A percentile compares a stretch with the other conserved stretches of the same genome.
phyloP scores from a whole-genome alignment of 257 asterid species.

The Coffea canephora region DNA sequence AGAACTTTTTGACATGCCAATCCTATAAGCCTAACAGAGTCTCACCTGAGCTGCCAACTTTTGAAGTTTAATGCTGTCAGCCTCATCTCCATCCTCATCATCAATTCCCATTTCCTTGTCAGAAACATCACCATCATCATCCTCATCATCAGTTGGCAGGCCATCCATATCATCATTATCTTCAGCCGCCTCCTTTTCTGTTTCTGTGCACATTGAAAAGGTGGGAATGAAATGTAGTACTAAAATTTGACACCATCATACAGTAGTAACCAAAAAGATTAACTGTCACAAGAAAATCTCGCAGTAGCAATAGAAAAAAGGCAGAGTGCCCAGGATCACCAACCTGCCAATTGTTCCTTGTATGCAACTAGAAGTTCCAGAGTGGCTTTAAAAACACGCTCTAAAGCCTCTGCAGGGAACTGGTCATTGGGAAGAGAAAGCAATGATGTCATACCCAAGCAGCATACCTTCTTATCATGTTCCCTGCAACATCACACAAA shows the following conservation, averaged over 20 bases:
- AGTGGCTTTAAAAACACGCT: slow-evolving; percentile 84
- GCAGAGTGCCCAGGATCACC: background rate
- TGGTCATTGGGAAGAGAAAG: slow-evolving; percentile 86
- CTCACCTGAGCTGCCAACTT: slow-evolving; percentile 91
- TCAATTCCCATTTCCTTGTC: slow-evolving; percentile 97
- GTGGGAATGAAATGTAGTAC: background rate
- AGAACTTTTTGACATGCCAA: background rate
- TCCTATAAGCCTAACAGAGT: background rate
- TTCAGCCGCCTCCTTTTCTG: slow-evolving; percentile 75
- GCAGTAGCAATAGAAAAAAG: background rate
- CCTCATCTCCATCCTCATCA: slow-evolving; percentile 87
- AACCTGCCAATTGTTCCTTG: slow-evolving; percentile 96
- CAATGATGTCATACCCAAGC: slow-evolving; percentile 94
- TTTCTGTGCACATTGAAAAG: slow-evolving; percentile 42
- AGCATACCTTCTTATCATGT: slow-evolving; percentile 93
- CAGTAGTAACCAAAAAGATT: background rate
- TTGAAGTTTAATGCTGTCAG: slow-evolving; percentile 65
- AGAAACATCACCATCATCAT: slow-evolving; percentile 62
- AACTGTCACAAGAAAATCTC: background rate
- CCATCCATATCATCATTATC: slow-evolving; percentile 79
- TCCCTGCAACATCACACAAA: slow-evolving; percentile 56
- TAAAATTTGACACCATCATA: background rate
- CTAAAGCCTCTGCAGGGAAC: slow-evolving; percentile 86
- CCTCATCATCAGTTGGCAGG: slow-evolving; percentile 74
- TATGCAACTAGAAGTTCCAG: slow-evolving; percentile 94